Base-by-base conservation (phyloP, 2,329 filamentous ascomycete species). In the Cytospora piceicola region DNA sequence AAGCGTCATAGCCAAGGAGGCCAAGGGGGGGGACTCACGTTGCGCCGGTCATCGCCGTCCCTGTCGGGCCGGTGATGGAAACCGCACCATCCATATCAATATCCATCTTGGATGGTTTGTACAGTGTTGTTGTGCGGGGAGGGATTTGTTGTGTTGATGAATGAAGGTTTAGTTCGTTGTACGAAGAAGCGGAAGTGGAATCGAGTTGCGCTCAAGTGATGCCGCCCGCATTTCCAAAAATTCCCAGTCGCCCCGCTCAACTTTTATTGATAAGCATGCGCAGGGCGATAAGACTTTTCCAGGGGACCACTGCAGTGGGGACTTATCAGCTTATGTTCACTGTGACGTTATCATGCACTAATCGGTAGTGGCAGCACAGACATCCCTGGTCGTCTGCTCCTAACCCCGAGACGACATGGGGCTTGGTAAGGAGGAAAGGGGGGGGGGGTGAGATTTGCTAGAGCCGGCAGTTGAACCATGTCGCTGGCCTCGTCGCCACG, bases 21-120 rank as follows among this genome's bases (percentile, higher is more conserved):
- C 9, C 24, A 24, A 54, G 32, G 39, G n/a, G n/a, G 32, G 34
- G 36, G 54, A 77, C 79, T 73, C 71, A 81, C 79, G 79, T 81
- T 67, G 79, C 79, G 66, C 73, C 71, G 15, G 72, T 75, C 69
- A 75, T 59, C 30, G 65, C 67, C 73, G 71, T 76, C 70, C 67
- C 75, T 73, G 58, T 70, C 59, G 63, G 70, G 67, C 67, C 73
- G 72, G 30, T 74, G 66, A 81, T 75, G 57, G 78, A 71, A 69
- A 81, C 73, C 58, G 78, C 78, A 70, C 80, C 79, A 71, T 81
- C 79, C 62, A 81, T 72, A 70, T 81, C 79, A 49, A 81, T 70
- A 71, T 81, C 79, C 79, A 81, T 81, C 60, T 76, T 78, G 39
- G 58, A 51, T 64, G 55, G 56, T 22, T 15, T 60, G 36, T 55